Percentiles rank a stretch among this genome's conserved stretches.
These are phyloP conservation scores for Blastosporella zonata DNA, from an alignment of 1,284 basidiomycete genomes.

Conservation along the genomic window DNA sequence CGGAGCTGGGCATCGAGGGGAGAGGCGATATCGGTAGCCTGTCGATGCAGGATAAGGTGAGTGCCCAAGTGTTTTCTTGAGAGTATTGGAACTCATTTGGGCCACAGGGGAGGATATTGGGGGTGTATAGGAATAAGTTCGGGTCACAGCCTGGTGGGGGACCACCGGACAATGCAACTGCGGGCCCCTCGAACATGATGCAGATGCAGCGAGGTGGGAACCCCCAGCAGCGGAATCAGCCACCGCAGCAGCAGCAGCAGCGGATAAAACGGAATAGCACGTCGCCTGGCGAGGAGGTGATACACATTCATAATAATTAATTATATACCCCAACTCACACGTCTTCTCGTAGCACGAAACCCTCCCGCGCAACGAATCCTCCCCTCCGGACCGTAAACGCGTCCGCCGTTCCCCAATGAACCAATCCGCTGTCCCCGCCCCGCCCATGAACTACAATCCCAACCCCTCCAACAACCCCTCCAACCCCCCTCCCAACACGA, in stretches of 20 bases:
- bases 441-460: slow-evolving; percentile 25
- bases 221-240: slow-evolving; percentile 23
- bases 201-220: slow-evolving; percentile 28
- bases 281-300: slow-evolving; percentile 68
- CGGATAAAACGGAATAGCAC: slow-evolving; percentile 62
- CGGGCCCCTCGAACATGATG: slow-evolving; percentile 39
- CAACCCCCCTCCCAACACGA: slow-evolving; percentile 11
- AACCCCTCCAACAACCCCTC: slow-evolving; percentile 19
- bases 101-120: slow-evolving; percentile 37
- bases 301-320: background rate
- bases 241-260: slow-evolving; percentile 31
- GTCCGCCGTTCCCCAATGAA: slow-evolving; percentile 53
- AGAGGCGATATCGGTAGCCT: slow-evolving; percentile 48
- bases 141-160: slow-evolving; percentile 15
- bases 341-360: slow-evolving; percentile 42
- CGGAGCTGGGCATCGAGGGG: slow-evolving; percentile 45
- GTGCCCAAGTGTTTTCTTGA: slow-evolving; percentile 10
- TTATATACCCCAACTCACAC: background rate
- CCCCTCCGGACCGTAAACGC: slow-evolving; percentile 65
- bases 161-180: slow-evolving; percentile 28
- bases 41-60: slow-evolving; percentile 58
- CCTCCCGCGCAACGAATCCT: slow-evolving; percentile 51
- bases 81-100: slow-evolving; percentile 6
- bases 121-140: slow-evolving; percentile 24
- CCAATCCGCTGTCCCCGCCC: slow-evolving; percentile 26